phyloP scores from a whole-genome alignment of 2,329 filamentous ascomycete species.

The Phoma sp. region DNA sequence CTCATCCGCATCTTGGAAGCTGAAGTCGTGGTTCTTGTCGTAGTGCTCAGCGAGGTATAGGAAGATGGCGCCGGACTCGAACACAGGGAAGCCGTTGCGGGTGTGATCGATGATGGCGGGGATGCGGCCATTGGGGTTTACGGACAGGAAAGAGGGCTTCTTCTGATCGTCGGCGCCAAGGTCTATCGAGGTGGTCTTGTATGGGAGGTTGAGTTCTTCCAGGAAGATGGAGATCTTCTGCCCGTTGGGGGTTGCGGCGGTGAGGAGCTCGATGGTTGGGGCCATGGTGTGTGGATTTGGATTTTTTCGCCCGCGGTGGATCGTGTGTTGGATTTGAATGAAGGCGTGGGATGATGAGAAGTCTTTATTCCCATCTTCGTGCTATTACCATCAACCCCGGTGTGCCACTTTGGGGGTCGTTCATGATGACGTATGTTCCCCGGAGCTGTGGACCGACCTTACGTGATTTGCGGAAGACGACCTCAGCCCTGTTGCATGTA shows the following conservation, averaged over 20 bases:
- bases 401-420: background rate
- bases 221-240: slow-evolving; percentile 83
- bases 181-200: slow-evolving; percentile 56
- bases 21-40: slow-evolving; percentile 78
- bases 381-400: background rate
- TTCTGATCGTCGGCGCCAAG: slow-evolving; percentile 75
- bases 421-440: slow-evolving; percentile 2
- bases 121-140: slow-evolving; percentile 90
- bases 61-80: slow-evolving; percentile 81
- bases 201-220: slow-evolving; percentile 70
- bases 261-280: slow-evolving; percentile 71
- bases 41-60: slow-evolving; percentile 81
- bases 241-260: slow-evolving; percentile 82
- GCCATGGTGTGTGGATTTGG: slow-evolving; percentile 40
- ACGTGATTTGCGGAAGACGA: background rate
- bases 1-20: slow-evolving; percentile 75
- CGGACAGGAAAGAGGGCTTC: slow-evolving; percentile 79
- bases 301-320: background rate
- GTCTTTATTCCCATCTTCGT: background rate
- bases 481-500: background rate
- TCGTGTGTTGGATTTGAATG: background rate
- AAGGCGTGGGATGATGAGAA: background rate
- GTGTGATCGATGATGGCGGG: slow-evolving; percentile 77
- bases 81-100: slow-evolving; percentile 72
- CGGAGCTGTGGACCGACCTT: background rate